Evolutionary conservation across 345 rosid species (phyloP), one percentile per base, ranked within the genome.

Genomic region (Populus ilicifolia): DNA sequence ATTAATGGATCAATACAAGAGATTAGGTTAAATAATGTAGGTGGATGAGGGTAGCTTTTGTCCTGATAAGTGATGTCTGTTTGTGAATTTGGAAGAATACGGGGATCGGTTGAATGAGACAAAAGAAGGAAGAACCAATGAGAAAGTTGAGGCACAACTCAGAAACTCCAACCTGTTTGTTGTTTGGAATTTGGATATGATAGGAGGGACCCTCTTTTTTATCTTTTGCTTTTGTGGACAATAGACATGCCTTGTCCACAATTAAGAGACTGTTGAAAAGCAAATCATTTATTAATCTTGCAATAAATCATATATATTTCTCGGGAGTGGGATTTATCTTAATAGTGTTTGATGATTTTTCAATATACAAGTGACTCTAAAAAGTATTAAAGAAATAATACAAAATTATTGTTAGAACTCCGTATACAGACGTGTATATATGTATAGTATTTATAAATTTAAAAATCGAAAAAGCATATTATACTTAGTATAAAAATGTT

Each of bases 1-100:
- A 39, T 14, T 23, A 17, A 59, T 59, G 56, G 20, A 59, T 77
- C 16, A 20, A 33, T 5, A 43, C 14, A 18, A 41, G 23, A 70
- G 35, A 72, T 69, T 77, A 74, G 77, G 74, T 33, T 56, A 61
- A 35, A 52, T 70, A 48, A 61, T 36, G 41, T 25, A 66, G 70
- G 35, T 41, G 68, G 76, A 35, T 11, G 73, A 44, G 70, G 77
- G 76, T 70, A 71, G 83, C 76, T 80, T 6, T 39, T 39, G 85
- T 77, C 80, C 78, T 54, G 71, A 79, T 27, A 1, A 1, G 72
- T 39, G 77, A 14, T 78, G 87, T 78, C 83, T 63, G 41, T 6
- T 64, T 65, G 84, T 81, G 83, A 66, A 61, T 83, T 82, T 79
- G 86, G 87, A 80, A 39, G 81, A 79, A 70, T 20, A 16, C 3